phyloP scores from a whole-genome alignment of 116 monocot species.

The Papilionanthe hybrid region DNA sequence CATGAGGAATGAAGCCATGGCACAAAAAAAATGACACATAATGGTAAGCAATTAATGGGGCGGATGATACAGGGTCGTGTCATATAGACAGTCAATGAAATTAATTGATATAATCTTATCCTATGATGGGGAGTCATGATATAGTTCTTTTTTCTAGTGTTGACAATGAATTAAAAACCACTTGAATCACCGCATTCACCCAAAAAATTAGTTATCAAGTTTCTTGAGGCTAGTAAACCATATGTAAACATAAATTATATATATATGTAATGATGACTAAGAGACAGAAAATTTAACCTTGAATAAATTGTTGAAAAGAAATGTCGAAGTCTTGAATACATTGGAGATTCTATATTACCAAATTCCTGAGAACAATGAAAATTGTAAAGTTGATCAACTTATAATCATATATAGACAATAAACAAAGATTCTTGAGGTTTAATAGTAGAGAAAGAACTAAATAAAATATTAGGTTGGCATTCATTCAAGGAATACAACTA shows the following conservation, averaged over 20 bases:
- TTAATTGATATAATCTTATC: background rate
- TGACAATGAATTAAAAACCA: background rate
- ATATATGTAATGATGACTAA: background rate
- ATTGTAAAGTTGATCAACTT: constrained; percentile 1
- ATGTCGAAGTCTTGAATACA: constrained; percentile 72
- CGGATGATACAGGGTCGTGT: background rate
- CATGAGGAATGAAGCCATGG: background rate
- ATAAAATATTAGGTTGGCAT: background rate
- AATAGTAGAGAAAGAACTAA: background rate
- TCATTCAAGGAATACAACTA: background rate
- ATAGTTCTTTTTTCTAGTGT: background rate
- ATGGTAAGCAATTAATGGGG: background rate
- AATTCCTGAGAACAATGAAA: constrained; percentile 57
- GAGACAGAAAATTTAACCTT: constrained; percentile 32
- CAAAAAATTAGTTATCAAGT: background rate
- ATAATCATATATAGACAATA: background rate
- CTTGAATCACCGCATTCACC: background rate
- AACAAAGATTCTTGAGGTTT: background rate
- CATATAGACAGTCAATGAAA: background rate
- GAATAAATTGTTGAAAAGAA: constrained; percentile 87
- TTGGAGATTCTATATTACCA: constrained; percentile 92
- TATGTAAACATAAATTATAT: background rate
- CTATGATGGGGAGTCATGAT: background rate
- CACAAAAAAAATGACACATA: too few species aligned
- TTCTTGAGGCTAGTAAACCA: background rate